phyloP scores from a whole-genome alignment of 345 rosid species.

The Syzygium aromaticum region DNA sequence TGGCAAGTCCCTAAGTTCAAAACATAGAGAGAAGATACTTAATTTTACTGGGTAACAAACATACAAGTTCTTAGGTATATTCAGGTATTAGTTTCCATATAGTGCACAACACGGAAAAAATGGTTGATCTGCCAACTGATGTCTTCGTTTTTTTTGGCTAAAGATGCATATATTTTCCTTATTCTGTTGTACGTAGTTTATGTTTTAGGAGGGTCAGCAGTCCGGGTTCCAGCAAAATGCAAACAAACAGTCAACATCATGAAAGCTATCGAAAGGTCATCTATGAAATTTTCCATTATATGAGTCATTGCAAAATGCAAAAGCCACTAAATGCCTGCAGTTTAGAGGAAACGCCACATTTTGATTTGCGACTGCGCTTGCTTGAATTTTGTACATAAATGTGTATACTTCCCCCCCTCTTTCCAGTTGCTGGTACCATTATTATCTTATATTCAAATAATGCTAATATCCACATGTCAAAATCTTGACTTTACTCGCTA shows the following conservation, averaged over 20 bases:
- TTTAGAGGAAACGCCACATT: not conserved
- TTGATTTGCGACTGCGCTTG: not conserved
- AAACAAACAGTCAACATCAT: not conserved
- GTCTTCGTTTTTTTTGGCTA: not conserved
- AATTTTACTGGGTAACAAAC: conserved; percentile 4
- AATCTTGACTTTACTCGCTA: not conserved
- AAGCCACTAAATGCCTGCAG: not conserved
- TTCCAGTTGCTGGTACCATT: not conserved
- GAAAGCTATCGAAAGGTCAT: not conserved
- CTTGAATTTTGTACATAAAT: not conserved
- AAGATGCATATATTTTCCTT: not conserved
- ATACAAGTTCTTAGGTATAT: not conserved
- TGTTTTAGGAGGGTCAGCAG: not conserved
- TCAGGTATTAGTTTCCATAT: not conserved
- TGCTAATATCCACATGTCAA: not conserved
- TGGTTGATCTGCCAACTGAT: not conserved
- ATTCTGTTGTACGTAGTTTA: not conserved
- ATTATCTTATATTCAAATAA: not conserved
- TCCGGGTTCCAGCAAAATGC: not conserved
- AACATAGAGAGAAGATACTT: not conserved
- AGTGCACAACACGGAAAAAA: not conserved
- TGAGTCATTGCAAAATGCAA: not conserved
- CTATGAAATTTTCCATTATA: not conserved
- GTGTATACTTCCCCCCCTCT: not conserved
- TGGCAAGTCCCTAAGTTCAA: not conserved